Percentiles rank a stretch among this genome's conserved stretches.
phyloP scores from a whole-genome alignment of 1,284 basidiomycete genomes.

The Volvariella surrecta region DNA sequence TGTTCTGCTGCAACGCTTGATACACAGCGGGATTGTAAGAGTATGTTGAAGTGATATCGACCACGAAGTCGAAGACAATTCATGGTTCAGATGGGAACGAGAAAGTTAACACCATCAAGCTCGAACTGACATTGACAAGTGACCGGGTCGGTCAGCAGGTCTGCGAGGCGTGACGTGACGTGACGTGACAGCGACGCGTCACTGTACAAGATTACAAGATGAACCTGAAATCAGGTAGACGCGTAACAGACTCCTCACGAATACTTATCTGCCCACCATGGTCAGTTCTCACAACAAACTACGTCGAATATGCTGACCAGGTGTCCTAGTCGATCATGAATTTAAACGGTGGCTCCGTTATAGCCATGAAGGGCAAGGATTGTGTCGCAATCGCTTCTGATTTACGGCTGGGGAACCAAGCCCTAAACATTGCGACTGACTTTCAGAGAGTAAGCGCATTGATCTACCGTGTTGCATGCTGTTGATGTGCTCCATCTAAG shows the following conservation, averaged over 20 bases:
- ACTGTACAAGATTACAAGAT: conserved; percentile 10
- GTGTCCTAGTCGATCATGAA: conserved; percentile 68
- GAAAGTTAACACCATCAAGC: too few species aligned
- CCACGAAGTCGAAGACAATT: too few species aligned
- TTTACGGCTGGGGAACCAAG: conserved; percentile 86
- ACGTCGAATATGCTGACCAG: conserved; percentile 8
- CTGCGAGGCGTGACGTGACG: too few species aligned
- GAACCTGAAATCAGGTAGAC: conserved; percentile 10
- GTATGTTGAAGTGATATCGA: too few species aligned
- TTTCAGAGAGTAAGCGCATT: conserved; percentile 76
- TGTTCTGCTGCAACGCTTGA: not conserved
- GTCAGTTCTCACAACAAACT: conserved; percentile 18
- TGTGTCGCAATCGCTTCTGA: conserved; percentile 99
- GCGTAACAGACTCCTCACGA: conserved; percentile 16
- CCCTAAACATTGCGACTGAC: conserved; percentile 83
- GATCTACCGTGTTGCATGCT: not conserved
- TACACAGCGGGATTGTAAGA: too few species aligned
- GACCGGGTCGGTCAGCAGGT: too few species aligned
- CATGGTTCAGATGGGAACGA: too few species aligned
- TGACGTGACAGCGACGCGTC: conserved; percentile 21
- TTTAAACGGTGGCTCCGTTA: conserved; percentile 92
- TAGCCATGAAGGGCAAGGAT: conserved; percentile 98
- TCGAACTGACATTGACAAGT: too few species aligned
- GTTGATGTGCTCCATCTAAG: conserved; percentile 31
- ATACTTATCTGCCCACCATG: conserved; percentile 20